Base-by-base conservation (phyloP, 805 yeast species). In the Metschnikowia henanensis region DNA sequence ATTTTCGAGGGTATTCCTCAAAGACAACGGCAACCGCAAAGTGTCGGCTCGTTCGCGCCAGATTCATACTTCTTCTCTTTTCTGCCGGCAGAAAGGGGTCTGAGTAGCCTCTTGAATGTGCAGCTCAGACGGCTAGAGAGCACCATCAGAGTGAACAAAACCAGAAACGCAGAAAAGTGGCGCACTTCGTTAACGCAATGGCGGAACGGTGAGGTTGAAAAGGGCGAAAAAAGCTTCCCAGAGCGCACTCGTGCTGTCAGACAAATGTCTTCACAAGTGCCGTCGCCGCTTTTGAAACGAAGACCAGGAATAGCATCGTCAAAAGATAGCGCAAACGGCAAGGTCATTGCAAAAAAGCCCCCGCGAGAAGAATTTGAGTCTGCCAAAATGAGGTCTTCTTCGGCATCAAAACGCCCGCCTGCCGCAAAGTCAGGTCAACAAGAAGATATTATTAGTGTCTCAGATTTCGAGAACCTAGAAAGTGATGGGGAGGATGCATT, bases 1-100 rank as follows among this genome's bases (percentile, higher is more conserved):
- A 55, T 69, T 5, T 70, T 70, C 42, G 76, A 71, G 49, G 75
- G 75, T 2, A 51, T 61, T 3, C 61, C 64, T 1, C 72, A 66
- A 41, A 57, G 58, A 22, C 64, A 58, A 35, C 53, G 55, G 19
- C 39, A 43, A 9, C 16, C 39, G 13, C 49, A 37, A 28, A 30
- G 45, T 6, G 33, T 43, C 13, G 39, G 43, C 7, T 43, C 49
- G 19, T 46, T 47, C 17, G 43, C 53, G n/a, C 56, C 47, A 35
- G 70, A 66, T 35, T 54, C 65, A 26, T 68, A 55, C 51, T 67
- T 59, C 47, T 52, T 70, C n/a, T 49, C 62, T 6, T 51, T 52
- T 38, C 45, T 43, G 49, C 53, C 62, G 29, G 51, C 29, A 7
- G 45, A 35, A 37, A 47, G 29, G 35, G 43, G 39, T 15, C 15